phyloP scores from a whole-genome alignment of 345 rosid genomes.

The Pugionium cornutum region DNA sequence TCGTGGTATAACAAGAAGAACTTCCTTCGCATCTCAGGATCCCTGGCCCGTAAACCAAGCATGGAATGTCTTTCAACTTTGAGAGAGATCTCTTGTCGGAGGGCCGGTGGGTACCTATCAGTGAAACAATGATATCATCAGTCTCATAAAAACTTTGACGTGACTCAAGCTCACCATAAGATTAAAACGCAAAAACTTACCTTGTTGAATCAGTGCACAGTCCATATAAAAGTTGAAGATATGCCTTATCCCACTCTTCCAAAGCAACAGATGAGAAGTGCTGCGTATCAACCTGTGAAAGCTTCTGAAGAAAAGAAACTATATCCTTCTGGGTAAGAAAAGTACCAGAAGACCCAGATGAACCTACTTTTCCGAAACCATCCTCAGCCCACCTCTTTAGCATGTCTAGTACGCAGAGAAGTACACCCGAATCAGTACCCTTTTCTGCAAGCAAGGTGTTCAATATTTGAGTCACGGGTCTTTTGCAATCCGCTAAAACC shows the following conservation, averaged over 20 bases:
- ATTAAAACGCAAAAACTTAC: conserved; percentile 47
- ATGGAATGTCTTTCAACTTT: conserved; percentile 96
- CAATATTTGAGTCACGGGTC: conserved; percentile 66
- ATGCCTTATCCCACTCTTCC: conserved; percentile 91
- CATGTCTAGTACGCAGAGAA: conserved; percentile 80
- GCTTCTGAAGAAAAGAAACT: conserved; percentile 79
- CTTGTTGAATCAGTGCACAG: conserved; percentile 80
- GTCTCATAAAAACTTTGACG: conserved; percentile 13
- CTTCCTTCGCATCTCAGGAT: conserved; percentile 85
- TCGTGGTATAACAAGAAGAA: conserved; percentile 84
- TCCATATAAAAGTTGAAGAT: conserved; percentile 91
- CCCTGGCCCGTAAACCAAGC: conserved; percentile 94
- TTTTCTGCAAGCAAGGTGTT: conserved; percentile 82
- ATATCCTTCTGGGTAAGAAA: conserved; percentile 76
- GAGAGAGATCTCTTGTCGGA: conserved; percentile 88
- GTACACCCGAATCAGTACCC: conserved; percentile 84
- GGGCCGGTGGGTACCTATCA: conserved; percentile 57
- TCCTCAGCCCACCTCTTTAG: conserved; percentile 87
- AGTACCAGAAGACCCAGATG: conserved; percentile 48
- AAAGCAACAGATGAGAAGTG: conserved; percentile 60
- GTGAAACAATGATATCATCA: conserved; percentile 38
- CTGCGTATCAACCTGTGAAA: conserved; percentile 89
- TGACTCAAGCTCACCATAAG: conserved; percentile 9
- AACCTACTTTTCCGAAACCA: conserved; percentile 59
- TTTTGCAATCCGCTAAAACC: conserved; percentile 81